Evolutionary conservation across 2,329 filamentous ascomycete species (phyloP).

Genomic region (Monilinia vaccinii-corymbosi): DNA sequence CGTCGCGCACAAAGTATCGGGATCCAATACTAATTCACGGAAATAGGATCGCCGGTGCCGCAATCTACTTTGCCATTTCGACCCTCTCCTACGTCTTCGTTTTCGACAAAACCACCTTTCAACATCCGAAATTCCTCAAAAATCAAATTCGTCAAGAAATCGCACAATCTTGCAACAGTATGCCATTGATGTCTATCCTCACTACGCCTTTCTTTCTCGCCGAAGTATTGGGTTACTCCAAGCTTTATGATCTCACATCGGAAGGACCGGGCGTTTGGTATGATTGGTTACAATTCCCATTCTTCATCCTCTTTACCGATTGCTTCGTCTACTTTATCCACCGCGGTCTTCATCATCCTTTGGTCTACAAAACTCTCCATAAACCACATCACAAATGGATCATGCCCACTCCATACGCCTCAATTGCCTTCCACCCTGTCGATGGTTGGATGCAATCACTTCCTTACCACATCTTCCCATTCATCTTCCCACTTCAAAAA

Average conservation of each 20-base stretch:
- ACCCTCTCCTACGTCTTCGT: constrained; percentile 77
- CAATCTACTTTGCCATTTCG: constrained; percentile 80
- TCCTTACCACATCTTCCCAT: constrained; percentile 89
- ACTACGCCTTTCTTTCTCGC: constrained; percentile 73
- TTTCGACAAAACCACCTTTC: constrained; percentile 82
- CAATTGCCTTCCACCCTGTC: constrained; percentile 88
- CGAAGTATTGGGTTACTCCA: constrained; percentile 77
- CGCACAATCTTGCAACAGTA: constrained; percentile 61
- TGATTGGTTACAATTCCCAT: constrained; percentile 72
- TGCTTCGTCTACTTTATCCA: constrained; percentile 89
- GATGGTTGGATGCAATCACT: constrained; percentile 84
- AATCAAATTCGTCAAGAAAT: constrained; percentile 88
- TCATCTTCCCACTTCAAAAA: constrained; percentile 89
- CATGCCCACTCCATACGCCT: constrained; percentile 90
- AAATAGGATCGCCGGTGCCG: constrained; percentile 69
- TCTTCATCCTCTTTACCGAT: constrained; percentile 85
- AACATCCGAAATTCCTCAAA: constrained; percentile 91
- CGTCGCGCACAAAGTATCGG: no score
- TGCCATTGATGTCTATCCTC: constrained; percentile 75
- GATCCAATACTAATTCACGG: background rate
- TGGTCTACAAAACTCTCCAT: constrained; percentile 79
- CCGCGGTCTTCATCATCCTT: constrained; percentile 71
- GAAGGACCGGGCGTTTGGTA: constrained; percentile 73
- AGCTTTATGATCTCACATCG: constrained; percentile 72
- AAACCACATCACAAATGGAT: constrained; percentile 99